Conservation (phyloP, 495 filamentous ascomycete genomes). For the Trichodelitschia bisporula region DNA sequence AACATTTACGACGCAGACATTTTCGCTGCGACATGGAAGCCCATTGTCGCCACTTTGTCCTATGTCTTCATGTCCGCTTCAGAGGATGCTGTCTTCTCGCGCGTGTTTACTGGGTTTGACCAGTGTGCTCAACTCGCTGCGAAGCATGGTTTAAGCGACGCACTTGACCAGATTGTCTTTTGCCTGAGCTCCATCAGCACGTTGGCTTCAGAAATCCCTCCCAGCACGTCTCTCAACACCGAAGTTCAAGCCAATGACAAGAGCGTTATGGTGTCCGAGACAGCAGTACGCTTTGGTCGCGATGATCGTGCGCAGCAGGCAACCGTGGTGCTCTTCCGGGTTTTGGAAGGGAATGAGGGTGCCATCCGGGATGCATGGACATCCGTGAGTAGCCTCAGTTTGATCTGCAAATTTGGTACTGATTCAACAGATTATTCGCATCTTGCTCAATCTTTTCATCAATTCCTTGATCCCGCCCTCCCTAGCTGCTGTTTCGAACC, state of each 20-base stretch:
- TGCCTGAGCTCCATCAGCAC: slow-evolving; percentile 79
- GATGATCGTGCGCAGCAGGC: slow-evolving; percentile 87
- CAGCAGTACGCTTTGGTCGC: slow-evolving; percentile 87
- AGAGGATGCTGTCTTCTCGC: slow-evolving; percentile 86
- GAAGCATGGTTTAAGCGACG: slow-evolving; percentile 60
- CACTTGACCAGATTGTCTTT: slow-evolving; percentile 73
- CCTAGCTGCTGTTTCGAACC: slow-evolving; percentile 42
- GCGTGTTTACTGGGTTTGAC: slow-evolving; percentile 82
- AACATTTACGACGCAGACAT: slow-evolving; percentile 94
- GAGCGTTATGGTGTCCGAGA: slow-evolving; percentile 96
- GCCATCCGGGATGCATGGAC: slow-evolving; percentile 61
- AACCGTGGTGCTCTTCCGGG: slow-evolving; percentile 77
- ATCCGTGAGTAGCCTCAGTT: slow-evolving; percentile 29
- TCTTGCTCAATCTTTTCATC: slow-evolving; percentile 86
- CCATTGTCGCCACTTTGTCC: slow-evolving; percentile 78
- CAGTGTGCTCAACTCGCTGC: slow-evolving; percentile 89
- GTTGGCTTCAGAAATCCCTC: slow-evolving; percentile 43
- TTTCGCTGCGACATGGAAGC: slow-evolving; percentile 91
- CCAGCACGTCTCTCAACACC: slow-evolving; percentile 77
- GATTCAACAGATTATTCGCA: slow-evolving; percentile 42
- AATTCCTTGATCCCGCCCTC: slow-evolving; percentile 83
- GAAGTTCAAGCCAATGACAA: slow-evolving; percentile 81
- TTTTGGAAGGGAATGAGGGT: slow-evolving; percentile 61
- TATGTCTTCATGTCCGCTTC: slow-evolving; percentile 99
- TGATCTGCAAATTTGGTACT: slow-evolving; percentile 8